These are phyloP conservation scores for Coprinopsis sp. DNA, from an alignment of 768 basidiomycete species.

Conservation along the genomic window DNA sequence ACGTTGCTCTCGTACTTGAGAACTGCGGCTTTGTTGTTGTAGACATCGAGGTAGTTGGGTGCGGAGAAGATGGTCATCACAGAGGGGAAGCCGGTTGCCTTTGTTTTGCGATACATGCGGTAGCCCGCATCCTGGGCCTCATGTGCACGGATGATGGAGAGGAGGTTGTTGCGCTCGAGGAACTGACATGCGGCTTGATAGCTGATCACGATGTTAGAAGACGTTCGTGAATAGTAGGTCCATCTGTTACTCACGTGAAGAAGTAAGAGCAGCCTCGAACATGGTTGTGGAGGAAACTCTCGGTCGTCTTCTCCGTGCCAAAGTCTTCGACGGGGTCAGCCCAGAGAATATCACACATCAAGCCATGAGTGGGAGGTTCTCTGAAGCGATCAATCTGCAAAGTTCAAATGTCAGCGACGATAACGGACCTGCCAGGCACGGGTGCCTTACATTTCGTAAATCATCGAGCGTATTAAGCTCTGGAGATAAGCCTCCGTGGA, in stretches of 20 bases:
- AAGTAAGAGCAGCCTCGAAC: slow-evolving; percentile 97
- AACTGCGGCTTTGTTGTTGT: slow-evolving; percentile 98
- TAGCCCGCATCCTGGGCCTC: slow-evolving; percentile 99
- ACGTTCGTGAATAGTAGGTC: neutral
- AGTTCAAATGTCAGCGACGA: neutral
- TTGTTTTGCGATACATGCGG: slow-evolving; percentile 98
- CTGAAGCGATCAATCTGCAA: slow-evolving; percentile 92
- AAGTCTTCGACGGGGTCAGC: slow-evolving; percentile 98
- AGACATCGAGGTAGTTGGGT: slow-evolving; percentile 97
- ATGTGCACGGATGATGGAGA: slow-evolving; percentile 96
- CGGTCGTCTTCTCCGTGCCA: slow-evolving; percentile 86
- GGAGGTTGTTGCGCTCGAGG: slow-evolving; percentile 92
- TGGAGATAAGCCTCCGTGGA: slow-evolving; percentile 94
- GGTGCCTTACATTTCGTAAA: slow-evolving; percentile 66
- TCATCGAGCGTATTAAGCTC: slow-evolving; percentile 96
- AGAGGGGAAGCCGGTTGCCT: slow-evolving; percentile 96
- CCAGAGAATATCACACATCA: slow-evolving; percentile 99
- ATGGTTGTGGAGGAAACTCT: slow-evolving; percentile 92
- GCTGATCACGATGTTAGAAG: slow-evolving; percentile 34
- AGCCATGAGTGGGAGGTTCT: slow-evolving; percentile 93
- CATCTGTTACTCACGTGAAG: slow-evolving; percentile 48
- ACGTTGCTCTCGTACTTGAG: slow-evolving; percentile 99
- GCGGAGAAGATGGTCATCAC: slow-evolving; percentile 99
- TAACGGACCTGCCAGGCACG: neutral
- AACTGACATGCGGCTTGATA: slow-evolving; percentile 97